Evolutionary conservation across 345 rosid genomes (phyloP), one percentile per base, ranked within the genome.

Genomic region (Arabis hirsuta): DNA sequence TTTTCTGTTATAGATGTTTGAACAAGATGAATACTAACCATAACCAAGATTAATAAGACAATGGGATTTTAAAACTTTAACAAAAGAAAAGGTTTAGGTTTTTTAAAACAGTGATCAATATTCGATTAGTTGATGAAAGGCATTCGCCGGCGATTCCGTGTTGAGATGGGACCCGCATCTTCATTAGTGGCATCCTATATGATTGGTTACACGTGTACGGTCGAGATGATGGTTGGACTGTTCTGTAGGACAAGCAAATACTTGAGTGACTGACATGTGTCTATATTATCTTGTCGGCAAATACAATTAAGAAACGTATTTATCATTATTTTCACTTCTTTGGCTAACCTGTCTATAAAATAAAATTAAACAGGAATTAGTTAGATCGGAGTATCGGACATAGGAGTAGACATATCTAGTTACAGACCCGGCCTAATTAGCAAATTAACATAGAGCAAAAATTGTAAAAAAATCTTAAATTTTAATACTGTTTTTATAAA

Each of bases 221-320:
- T 73, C 0, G 6, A 7, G 26, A 57, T 48, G 45, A 20, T 73
- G 12, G 59, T 2, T 47, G 22, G 52, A 6, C 46, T 46, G 13
- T 54, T 62, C 0, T 47, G 44, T 73, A 65, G 45, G 66, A 42
- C 44, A 65, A 65, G 38, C 60, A 29, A 48, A 57, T 65, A 55
- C 5, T 26, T 57, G 31, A 39, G 26, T 27, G 65, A 34, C 42
- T 27, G 65, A 34, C 42, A 72, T 20, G 27, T 72, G 55, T 63
- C 63, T 45, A 7, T 14, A 62, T 65, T 62, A 57, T 29, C 19
- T 29, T 73, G 78, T 73, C 67, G 72, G 67, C 61, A 65, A 38
- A 38, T 65, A 39, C 66, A 57, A 29, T 38, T 65, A 56, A 46
- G 7, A 38, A 36, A 38, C 24, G 65, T 36, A 55, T 73, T 22